Conservation (phyloP, 805 yeast genomes). For the Lipomyces sp. region DNA sequence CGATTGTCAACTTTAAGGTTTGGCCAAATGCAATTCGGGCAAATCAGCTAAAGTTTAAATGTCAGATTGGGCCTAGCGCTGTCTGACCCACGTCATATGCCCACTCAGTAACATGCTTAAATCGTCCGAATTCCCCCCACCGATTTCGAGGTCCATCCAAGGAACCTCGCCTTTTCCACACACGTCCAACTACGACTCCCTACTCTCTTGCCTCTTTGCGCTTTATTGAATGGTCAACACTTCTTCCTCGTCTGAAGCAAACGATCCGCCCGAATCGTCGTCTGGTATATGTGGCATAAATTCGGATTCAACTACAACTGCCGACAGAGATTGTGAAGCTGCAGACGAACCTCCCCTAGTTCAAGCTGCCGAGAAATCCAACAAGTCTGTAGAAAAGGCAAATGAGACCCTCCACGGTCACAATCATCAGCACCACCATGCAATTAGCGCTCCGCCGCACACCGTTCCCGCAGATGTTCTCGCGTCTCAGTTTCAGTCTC, state of each 20-base stretch:
- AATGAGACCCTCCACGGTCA: constrained; percentile 1
- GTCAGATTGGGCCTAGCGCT: no score
- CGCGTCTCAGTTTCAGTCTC: constrained; percentile 16
- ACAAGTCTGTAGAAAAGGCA: not conserved
- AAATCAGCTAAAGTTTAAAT: no score
- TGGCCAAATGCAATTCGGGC: no score
- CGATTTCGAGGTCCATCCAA: no score
- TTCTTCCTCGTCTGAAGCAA: constrained; percentile 25
- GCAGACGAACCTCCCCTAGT: constrained; percentile 23
- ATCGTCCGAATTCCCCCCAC: no score
- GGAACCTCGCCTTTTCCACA: no score
- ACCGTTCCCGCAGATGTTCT: constrained; percentile 11
- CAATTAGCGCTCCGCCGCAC: constrained; percentile 22
- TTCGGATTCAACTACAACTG: constrained; percentile 3
- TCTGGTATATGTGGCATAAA: constrained; percentile 26
- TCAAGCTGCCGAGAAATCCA: not conserved
- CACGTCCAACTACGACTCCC: no score
- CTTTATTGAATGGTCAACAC: constrained; percentile 23
- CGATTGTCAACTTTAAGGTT: no score
- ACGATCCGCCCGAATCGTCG: constrained; percentile 27
- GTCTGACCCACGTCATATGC: no score
- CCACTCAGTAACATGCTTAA: no score
- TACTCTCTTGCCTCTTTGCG: no score
- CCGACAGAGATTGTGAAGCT: constrained; percentile 7
- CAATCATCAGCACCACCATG: constrained; percentile 14